Evolutionary conservation across 108 stramenopile species (phyloP), one percentile per base, ranked within the genome.

Genomic region (Nitzschia putrida): DNA sequence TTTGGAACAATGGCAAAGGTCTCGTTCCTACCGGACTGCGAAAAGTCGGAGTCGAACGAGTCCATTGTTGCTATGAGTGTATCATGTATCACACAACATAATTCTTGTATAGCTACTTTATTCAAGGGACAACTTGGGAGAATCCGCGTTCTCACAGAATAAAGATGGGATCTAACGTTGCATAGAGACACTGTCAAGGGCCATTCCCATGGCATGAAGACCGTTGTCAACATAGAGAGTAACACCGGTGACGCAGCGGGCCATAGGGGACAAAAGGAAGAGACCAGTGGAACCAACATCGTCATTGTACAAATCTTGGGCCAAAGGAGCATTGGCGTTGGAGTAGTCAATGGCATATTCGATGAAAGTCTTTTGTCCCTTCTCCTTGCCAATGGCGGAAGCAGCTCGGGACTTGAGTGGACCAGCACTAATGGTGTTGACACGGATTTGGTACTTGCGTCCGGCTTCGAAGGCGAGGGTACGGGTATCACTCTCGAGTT

Each of bases 331-430:
- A 77, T 98, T 98, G 29, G 95, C 94, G 53, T 91, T 94, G 70
- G 90, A 91, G 77, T 98, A 98, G 75, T 98, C 98, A 74, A 98
- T 97, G 47, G 98, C 98, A 67, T 93, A 91, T 70, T 98, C 98
- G 69, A 97, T 97, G 84, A 98, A 98, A 45, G 96, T 96, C 88
- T 95, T 97, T 57, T 92, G 86, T 66, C 83, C 95, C 40, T 85
- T 88, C 71, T 92, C 90, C 88, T 85, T 91, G 39, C 91, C 97
- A 77, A 96, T 97, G 71, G 88, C 93, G 38, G 88, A 85, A 13
- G 98, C 98, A 42, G 98, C 98, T 64, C 98, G 88, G 29, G 89
- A 91, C 78, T 97, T 97, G 44, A 98, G 88, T 25, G 98, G 98
- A n/a, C 98, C 98, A 47, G 98, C 98, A 52, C 91, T 93, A 70